Percentiles rank a stretch among this genome's conserved stretches.
Conservation (phyloP, 768 basidiomycete species). For the Chiua virens region DNA sequence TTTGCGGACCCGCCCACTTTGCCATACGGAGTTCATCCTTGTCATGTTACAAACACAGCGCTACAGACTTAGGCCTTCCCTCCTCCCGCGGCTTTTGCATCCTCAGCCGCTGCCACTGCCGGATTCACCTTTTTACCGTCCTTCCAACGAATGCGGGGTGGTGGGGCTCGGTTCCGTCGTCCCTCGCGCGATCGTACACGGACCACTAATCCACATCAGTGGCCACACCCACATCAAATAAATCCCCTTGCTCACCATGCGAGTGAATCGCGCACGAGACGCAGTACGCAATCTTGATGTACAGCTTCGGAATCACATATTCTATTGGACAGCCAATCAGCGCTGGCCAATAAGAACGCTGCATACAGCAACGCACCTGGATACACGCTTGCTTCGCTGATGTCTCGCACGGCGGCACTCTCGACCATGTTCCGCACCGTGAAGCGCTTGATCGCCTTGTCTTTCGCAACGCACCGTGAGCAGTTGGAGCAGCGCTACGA, state of each 20-base stretch:
- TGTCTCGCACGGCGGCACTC: slow-evolving; percentile 96
- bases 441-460: slow-evolving; percentile 99
- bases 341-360: neutral
- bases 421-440: slow-evolving; percentile 99
- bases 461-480: slow-evolving; percentile 96
- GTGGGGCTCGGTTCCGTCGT: slow-evolving; percentile 96
- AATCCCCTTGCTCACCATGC: slow-evolving; percentile 58
- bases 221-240: neutral
- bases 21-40: too few species aligned
- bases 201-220: slow-evolving; percentile 62
- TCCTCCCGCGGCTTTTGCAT: slow-evolving; percentile 66
- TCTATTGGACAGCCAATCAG: slow-evolving; percentile 46
- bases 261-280: slow-evolving; percentile 99
- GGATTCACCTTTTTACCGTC: slow-evolving; percentile 96
- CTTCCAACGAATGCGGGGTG: slow-evolving; percentile 94
- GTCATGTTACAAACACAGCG: too few species aligned
- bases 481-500: slow-evolving; percentile 99
- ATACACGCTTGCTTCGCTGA: slow-evolving; percentile 95
- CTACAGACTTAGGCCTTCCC: slow-evolving; percentile 44
- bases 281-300: slow-evolving; percentile 99
- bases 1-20: too few species aligned
- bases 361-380: slow-evolving; percentile 53
- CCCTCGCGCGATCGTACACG: slow-evolving; percentile 96
- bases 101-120: slow-evolving; percentile 91
- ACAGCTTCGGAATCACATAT: slow-evolving; percentile 94